Conservation (phyloP, 129 eudicot species). For the Rutidosis leptorrhynchoides region DNA sequence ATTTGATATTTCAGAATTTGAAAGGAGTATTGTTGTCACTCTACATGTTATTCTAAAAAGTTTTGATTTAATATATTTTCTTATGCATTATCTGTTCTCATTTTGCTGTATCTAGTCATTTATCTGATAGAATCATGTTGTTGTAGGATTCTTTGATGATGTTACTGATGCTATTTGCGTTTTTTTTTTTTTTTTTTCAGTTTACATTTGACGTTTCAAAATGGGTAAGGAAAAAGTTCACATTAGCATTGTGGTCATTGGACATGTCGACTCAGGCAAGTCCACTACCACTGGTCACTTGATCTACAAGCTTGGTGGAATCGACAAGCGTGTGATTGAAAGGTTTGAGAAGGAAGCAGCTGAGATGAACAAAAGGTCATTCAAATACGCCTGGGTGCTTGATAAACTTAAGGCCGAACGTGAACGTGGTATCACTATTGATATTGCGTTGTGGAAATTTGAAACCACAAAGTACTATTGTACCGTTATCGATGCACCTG, state of each 20-base stretch:
- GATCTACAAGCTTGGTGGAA: constrained; percentile 27
- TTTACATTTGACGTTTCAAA: no score
- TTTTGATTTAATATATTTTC: no score
- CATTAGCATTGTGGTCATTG: constrained; percentile 30
- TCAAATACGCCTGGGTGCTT: constrained; percentile 30
- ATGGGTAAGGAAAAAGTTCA: constrained; percentile 30
- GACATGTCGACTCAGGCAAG: constrained; percentile 33
- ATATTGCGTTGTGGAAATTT: constrained; percentile 28
- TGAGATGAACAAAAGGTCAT: constrained; percentile 29
- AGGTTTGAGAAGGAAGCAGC: constrained; percentile 29
- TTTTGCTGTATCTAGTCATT: no score
- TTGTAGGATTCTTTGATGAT: no score
- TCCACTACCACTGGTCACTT: constrained; percentile 26
- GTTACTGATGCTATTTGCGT: no score
- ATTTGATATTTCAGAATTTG: constrained; percentile 13
- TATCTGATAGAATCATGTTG: no score
- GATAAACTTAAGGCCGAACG: constrained; percentile 27
- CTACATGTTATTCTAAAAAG: no score
- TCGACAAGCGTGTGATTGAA: constrained; percentile 28
- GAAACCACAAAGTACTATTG: constrained; percentile 36
- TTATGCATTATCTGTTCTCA: no score
- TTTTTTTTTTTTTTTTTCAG: no score
- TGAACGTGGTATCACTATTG: constrained; percentile 30
- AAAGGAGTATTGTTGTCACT: constrained; percentile 28
- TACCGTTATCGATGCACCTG: constrained; percentile 59